Evolutionary conservation across 345 rosid genomes (phyloP), one percentile per base, ranked within the genome.

Genomic region (Anastatica hierochuntica): DNA sequence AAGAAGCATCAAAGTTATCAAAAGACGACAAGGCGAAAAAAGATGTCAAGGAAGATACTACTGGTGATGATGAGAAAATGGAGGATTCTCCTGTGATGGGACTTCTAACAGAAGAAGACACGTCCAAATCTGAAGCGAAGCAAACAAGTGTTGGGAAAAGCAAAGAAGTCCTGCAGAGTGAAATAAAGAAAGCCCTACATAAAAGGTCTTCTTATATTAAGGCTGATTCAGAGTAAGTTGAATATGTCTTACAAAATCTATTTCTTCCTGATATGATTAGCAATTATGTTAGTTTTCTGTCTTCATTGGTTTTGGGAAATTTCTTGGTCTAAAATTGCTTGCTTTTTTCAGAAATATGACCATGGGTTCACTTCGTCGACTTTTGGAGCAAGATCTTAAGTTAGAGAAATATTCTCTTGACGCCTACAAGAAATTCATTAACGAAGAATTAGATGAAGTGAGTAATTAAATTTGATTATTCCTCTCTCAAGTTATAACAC

Each of bases 381-480:
- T 82, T 53, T 64, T 87, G 68, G 96, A 90, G 77, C 74, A 76
- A 65, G 98, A 87, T 79, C 88, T 90, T 59, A 70, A 76, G 47
- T 72, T 87, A 42, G 84, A 76, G 23, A 79, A 80, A 46, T 31
- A 41, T 75, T 30, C 77, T 17, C 90, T 90, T 62, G 96, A 90
- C 70, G 73, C 80, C 15, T 70, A 53, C 64, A 90, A 87, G 77
- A 74, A 71, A 68, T 76, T 79, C 53, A 79, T 87, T 33, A 68
- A 68, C 68, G 67, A 58, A 35, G 79, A 78, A 44, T 62, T 90
- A 65, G 95, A 87, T 50, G 71, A 77, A 79, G 96, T 82, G 29
- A 63, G 68, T 53, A 19, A 18, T 1, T 14, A 2, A 17, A 19
- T 5, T 31, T 21, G 5, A 23, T 7, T 50, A 10, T 24, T 10